These are phyloP conservation scores for Aspergillus sp. DNA, from an alignment of 2,329 filamentous ascomycete species.

Conservation along the genomic window DNA sequence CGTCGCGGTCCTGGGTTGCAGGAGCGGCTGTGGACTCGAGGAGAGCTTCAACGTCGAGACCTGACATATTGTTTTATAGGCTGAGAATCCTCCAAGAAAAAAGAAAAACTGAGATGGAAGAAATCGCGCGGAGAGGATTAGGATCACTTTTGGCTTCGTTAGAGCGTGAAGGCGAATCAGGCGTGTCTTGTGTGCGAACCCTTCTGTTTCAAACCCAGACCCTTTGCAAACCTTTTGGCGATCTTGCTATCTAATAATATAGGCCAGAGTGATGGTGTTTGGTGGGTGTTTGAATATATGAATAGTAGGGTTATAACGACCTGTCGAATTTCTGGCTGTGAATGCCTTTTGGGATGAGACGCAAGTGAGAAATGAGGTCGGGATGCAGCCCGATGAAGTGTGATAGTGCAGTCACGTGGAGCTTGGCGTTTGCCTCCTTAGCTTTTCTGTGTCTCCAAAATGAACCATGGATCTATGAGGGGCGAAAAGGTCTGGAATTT, in stretches of 20 bases:
- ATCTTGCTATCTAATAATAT: neutral
- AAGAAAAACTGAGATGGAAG: constrained; percentile 18
- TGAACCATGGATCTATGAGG: neutral
- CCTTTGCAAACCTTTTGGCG: constrained; percentile 10
- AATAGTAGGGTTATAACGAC: neutral
- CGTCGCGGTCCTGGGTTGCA: constrained; percentile 53
- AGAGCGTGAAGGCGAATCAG: constrained; percentile 29
- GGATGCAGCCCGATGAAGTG: constrained; percentile 1
- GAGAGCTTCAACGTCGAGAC: constrained; percentile 82
- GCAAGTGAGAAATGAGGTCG: constrained; percentile 7
- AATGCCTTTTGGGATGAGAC: constrained; percentile 4
- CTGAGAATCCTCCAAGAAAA: constrained; percentile 18
- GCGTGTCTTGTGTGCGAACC: constrained; percentile 34
- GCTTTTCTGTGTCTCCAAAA: constrained; percentile 3
- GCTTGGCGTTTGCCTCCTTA: constrained; percentile 15
- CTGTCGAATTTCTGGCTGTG: neutral
- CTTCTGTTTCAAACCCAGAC: constrained; percentile 27
- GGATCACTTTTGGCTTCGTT: constrained; percentile 38
- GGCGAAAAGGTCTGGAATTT: too few species aligned
- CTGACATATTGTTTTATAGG: constrained; percentile 56
- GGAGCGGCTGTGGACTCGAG: constrained; percentile 79
- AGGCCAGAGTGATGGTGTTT: neutral
- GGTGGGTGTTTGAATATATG: neutral
- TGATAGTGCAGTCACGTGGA: constrained; percentile 12
- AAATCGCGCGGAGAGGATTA: constrained; percentile 29